Conservation (phyloP, 768 basidiomycete species). For the Lactifluus rugatus region DNA sequence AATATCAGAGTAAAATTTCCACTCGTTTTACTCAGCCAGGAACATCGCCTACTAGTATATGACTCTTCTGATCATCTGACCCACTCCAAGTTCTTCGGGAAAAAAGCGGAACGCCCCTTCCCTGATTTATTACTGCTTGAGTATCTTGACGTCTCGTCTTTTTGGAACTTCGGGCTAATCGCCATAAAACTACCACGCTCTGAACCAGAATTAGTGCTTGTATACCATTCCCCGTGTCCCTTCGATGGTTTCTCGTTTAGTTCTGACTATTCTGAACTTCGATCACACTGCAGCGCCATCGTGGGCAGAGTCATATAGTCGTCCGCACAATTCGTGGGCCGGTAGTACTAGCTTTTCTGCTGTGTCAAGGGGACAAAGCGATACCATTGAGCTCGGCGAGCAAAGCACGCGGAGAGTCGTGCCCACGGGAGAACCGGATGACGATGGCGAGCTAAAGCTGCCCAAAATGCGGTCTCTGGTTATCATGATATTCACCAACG, state of each 20-base stretch:
- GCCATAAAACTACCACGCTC: neutral
- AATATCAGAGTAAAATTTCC: neutral
- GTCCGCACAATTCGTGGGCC: neutral
- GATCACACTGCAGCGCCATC: neutral
- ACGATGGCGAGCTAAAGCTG: constrained; percentile 36
- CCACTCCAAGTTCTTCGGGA: neutral
- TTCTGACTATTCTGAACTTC: constrained; percentile 7
- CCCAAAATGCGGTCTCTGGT: constrained; percentile 38
- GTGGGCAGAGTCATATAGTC: neutral
- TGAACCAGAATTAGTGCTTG: neutral
- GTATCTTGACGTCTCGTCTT: neutral
- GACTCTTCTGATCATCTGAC: neutral
- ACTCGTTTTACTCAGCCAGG: neutral
- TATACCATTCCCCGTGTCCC: neutral
- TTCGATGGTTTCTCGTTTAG: neutral
- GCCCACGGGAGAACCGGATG: neutral
- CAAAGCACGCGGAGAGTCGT: neutral
- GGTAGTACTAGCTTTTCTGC: neutral
- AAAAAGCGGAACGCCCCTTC: neutral
- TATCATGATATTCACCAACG: constrained; percentile 37
- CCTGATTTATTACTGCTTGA: neutral
- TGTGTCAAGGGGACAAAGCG: neutral
- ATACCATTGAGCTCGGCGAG: neutral
- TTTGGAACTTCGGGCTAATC: neutral
- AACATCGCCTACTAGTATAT: neutral